A percentile compares a stretch with the other conserved stretches of the same genome.
Evolutionary conservation across 2,329 filamentous ascomycete species (phyloP).

Genomic region (Hymenoscyphus salicellus): DNA sequence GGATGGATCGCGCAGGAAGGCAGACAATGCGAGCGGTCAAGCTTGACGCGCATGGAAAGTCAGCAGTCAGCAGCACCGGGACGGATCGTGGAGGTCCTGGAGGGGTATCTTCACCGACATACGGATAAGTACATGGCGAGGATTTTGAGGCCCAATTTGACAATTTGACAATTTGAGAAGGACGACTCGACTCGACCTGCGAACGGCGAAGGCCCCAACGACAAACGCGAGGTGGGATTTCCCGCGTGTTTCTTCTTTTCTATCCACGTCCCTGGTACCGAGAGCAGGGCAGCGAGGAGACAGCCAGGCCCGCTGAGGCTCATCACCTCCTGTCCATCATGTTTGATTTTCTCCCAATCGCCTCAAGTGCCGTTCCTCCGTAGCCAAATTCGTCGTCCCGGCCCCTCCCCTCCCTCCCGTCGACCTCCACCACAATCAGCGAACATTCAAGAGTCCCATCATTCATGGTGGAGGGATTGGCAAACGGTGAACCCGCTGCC

Average conservation of each 20-base stretch:
- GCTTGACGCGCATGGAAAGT: not conserved
- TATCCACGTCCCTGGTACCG: slow-evolving; percentile 3
- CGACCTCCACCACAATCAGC: slow-evolving; percentile 4
- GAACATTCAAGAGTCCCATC: not conserved
- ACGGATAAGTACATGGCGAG: not conserved
- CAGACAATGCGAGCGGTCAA: not conserved
- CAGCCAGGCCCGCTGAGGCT: not conserved
- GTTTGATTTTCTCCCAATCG: not conserved
- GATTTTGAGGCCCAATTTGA: not conserved
- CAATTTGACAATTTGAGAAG: too few species aligned
- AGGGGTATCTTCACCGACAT: not conserved
- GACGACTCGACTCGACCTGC: not conserved
- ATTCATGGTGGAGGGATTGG: not conserved
- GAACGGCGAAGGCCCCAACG: not conserved
- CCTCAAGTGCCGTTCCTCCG: slow-evolving; percentile 3
- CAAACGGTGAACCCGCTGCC: slow-evolving; percentile 2
- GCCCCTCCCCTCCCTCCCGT: slow-evolving; percentile 1
- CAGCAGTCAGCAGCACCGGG: not conserved
- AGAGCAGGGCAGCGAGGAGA: not conserved
- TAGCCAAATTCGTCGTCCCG: slow-evolving; percentile 1
- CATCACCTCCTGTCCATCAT: not conserved
- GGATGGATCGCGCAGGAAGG: not conserved
- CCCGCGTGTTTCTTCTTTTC: not conserved
- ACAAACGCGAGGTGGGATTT: not conserved
- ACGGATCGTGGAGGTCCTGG: not conserved